Conservation (phyloP, 345 rosid species). For the Linum lewisii region DNA sequence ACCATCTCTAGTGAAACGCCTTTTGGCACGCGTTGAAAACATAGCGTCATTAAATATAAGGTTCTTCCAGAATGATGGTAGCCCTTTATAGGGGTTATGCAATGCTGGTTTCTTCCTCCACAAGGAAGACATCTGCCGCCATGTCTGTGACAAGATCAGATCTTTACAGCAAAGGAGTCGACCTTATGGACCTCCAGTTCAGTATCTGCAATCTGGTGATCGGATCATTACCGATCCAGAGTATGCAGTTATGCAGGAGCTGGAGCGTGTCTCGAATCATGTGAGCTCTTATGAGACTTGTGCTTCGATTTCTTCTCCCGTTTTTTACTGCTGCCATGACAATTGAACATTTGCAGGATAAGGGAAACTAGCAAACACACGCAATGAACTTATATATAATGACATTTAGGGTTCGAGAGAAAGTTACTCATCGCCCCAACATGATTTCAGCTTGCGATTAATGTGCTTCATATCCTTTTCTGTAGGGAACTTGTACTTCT, state of each 20-base stretch:
- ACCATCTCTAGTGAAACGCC: no score
- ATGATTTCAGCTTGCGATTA: constrained; percentile 79
- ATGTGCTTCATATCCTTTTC: constrained; percentile 98
- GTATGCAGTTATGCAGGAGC: background rate
- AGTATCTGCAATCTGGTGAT: no score
- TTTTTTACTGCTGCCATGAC: background rate
- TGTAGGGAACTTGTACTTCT: constrained; percentile 58
- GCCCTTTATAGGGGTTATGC: no score
- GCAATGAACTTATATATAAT: no score
- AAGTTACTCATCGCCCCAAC: constrained; percentile 85
- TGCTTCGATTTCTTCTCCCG: constrained; percentile 1
- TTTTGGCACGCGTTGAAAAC: no score
- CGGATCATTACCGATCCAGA: no score
- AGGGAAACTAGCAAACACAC: no score
- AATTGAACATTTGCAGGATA: no score
- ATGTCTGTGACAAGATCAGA: constrained; percentile 36
- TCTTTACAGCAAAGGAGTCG: constrained; percentile 33
- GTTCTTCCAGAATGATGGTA: no score
- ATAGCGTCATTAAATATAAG: no score
- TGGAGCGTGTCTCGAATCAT: background rate
- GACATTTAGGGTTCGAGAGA: background rate
- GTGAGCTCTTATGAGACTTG: background rate
- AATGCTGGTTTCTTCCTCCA: constrained; percentile 54
- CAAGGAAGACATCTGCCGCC: constrained; percentile 57
- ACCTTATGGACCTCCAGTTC: constrained; percentile 22